phyloP scores from a whole-genome alignment of 2,329 filamentous ascomycete genomes.

The Nemania serpens region DNA sequence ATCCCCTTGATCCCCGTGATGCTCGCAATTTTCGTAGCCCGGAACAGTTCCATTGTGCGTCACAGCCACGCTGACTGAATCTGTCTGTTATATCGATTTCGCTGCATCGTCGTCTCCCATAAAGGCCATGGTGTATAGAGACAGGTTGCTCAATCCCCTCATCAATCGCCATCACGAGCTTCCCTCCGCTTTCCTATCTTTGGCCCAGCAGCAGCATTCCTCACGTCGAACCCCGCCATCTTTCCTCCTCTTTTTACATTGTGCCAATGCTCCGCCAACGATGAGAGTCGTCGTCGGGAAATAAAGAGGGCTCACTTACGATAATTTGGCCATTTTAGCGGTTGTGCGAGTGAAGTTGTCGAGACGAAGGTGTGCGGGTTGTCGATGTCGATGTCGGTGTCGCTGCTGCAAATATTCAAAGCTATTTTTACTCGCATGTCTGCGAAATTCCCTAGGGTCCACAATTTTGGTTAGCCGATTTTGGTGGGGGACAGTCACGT shows the following conservation, averaged over 20 bases:
- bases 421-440: conserved; percentile 13
- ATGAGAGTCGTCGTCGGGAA: not conserved
- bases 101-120: too few relatives aligned
- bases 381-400: conserved; percentile 21
- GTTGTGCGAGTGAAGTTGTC: conserved; percentile 25
- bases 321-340: conserved; percentile 40
- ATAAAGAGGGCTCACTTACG: conserved; percentile 33
- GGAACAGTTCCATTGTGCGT: not conserved
- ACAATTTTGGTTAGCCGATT: conserved; percentile 26
- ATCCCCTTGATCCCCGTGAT: not conserved
- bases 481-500: conserved; percentile 20
- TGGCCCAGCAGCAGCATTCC: not conserved
- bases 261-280: not conserved
- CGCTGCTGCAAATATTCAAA: conserved; percentile 20
- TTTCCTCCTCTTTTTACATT: conserved; percentile 9
- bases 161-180: too few relatives aligned
- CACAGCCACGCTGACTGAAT: not conserved
- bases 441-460: conserved; percentile 23
- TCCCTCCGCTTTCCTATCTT: not conserved
- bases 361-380: conserved; percentile 21
- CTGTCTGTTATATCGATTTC: not conserved
- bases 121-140: not conserved
- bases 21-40: not conserved
- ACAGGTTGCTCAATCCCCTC: not conserved
- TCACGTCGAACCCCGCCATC: conserved; percentile 20